A percentile compares a stretch with the other conserved stretches of the same genome.
phyloP scores from a whole-genome alignment of 371 early-diverging fungal species.

The Nematocida parisii region DNA sequence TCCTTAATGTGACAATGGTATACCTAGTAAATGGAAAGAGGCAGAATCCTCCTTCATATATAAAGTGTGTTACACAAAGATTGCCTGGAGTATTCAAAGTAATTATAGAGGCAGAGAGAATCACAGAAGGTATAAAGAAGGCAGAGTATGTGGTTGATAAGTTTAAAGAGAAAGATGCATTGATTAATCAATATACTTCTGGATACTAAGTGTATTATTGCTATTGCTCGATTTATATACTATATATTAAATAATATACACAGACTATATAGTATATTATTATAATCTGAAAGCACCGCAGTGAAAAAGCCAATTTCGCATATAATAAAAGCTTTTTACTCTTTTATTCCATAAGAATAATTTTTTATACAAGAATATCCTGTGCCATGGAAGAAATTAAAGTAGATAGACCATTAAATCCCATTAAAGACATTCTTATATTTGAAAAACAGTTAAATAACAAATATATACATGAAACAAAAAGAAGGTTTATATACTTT shows the following conservation, averaged over 20 bases:
- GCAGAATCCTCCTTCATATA: conserved; percentile 47
- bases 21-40: conserved; percentile 47
- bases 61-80: conserved; percentile 42
- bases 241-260: too few species aligned
- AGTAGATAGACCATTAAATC: conserved; percentile 21
- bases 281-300: too few species aligned
- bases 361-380: background rate
- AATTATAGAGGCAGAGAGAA: conserved; percentile 34
- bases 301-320: too few species aligned
- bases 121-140: conserved; percentile 42
- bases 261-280: too few species aligned
- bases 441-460: conserved; percentile 45
- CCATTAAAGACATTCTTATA: conserved; percentile 43
- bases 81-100: conserved; percentile 48
- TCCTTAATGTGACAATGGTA: conserved; percentile 67
- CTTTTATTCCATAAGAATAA: too few species aligned
- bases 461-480: conserved; percentile 20
- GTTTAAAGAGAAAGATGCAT: conserved; percentile 66
- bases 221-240: too few species aligned
- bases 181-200: conserved; percentile 62
- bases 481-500: conserved; percentile 47
- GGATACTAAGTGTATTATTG: background rate
- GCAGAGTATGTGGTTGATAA: conserved; percentile 59
- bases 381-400: background rate
- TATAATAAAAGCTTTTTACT: too few species aligned